Base-by-base conservation (phyloP, 176 grass and related monocot genomes). In the Coix lacrymajobi region DNA sequence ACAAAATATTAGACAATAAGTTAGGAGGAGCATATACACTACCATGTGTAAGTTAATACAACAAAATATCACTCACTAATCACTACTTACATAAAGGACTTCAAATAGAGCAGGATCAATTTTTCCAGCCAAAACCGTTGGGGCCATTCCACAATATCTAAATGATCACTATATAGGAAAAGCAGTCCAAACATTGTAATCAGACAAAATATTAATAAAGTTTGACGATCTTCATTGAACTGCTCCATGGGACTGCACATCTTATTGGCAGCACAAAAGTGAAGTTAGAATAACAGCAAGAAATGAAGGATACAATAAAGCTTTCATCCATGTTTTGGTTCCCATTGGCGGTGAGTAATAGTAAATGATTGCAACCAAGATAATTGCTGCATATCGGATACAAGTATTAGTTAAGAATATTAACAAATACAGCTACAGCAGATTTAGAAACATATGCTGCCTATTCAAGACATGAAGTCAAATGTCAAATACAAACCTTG, bases 41-140 rank as follows among this genome's bases (percentile, higher is more conserved):
- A 62, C 38, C n/a, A 78, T 33, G 54, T 51, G 61, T 56, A 36
- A 60, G 56, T 60, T 58, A 25, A 77, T 36, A 37, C 25, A 71
- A 56, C 66, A 67, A 69, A 74, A 45, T n/a, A 74, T 14, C 7
- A 62, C 32, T 48, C 78, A 17, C 10, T 78, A 80, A 84, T 79
- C 75, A 19, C 17, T 79, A 80, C 88, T 76, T 83, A 98, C 96
- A 92, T 98, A 98, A 62, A 98, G 77, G 79, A 92, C 81, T 90
- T 98, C 92, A 85, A 98, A 98, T 67, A 98, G 92, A 80, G 80
- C 82, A 62, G 96, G 96, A 60, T 95, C 96, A 67, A 98, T 95
- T 81, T 91, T 92, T 51, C 96, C 96, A 62, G 66, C 85, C 62
- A 98, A 88, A 81, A 98, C 58, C 11, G 72, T 93, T 76, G 96